Conservation (phyloP, 2,329 filamentous ascomycete genomes). For the Escovopsis sp. region DNA sequence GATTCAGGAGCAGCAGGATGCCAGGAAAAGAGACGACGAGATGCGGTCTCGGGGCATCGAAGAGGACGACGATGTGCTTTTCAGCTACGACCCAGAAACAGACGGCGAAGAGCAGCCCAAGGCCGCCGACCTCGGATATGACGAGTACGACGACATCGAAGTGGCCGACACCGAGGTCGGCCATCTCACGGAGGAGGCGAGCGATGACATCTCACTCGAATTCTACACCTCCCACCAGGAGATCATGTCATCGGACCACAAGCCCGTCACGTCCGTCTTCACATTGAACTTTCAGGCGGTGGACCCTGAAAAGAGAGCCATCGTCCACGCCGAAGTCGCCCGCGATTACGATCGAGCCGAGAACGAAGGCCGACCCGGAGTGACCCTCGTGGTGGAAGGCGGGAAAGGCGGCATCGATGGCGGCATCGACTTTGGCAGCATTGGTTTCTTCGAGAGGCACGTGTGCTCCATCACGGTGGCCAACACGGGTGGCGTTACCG, state of each 20-base stretch:
- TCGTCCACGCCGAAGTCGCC: conserved; percentile 73
- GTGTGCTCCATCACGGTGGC: conserved; percentile 65
- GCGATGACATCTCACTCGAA: conserved; percentile 40
- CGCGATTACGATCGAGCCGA: conserved; percentile 79
- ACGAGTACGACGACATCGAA: conserved; percentile 38
- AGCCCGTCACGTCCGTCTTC: conserved; percentile 76
- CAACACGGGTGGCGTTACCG: conserved; percentile 75
- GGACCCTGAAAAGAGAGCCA: conserved; percentile 69
- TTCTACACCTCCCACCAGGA: conserved; percentile 80
- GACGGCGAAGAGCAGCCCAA: conserved; percentile 38
- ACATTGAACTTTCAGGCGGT: conserved; percentile 75
- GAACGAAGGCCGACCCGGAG: conserved; percentile 71
- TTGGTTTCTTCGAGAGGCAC: conserved; percentile 54
- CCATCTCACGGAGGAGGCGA: conserved; percentile 41
- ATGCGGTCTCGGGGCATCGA: conserved; percentile 72
- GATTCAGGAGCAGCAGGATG: conserved; percentile 47
- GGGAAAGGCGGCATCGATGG: conserved; percentile 27
- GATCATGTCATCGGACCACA: conserved; percentile 88
- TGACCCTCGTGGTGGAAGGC: conserved; percentile 68
- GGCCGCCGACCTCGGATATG: conserved; percentile 36
- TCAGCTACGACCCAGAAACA: conserved; percentile 76
- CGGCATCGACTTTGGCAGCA: conserved; percentile 63
- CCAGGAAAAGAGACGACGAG: conserved; percentile 63
- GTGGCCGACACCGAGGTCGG: conserved; percentile 32
- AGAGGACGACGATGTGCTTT: conserved; percentile 71